These are phyloP conservation scores for Hexamita inflata DNA, from an alignment of 208 protist species.

Conservation along the genomic window DNA sequence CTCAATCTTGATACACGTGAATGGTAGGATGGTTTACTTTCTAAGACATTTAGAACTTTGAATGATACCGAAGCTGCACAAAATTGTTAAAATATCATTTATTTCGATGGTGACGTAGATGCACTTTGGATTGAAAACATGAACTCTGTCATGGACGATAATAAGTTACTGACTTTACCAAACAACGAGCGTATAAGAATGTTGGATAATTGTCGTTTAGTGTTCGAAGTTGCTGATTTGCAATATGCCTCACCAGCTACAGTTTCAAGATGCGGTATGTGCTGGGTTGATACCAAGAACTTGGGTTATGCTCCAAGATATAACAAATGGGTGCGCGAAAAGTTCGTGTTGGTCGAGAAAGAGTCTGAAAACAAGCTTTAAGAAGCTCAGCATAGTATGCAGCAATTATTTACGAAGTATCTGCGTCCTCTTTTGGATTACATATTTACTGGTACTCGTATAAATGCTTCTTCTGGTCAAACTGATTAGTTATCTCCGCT, in stretches of 20 bases:
- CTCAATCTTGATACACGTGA: constrained; percentile 88
- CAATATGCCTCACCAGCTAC: constrained; percentile 94
- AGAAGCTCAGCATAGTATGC: constrained; percentile 38
- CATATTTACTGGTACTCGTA: constrained; percentile 66
- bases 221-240: constrained; percentile 93
- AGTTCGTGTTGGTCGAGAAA: not conserved
- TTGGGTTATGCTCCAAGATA: constrained; percentile 55
- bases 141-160: constrained; percentile 99
- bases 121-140: constrained; percentile 97
- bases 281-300: constrained; percentile 83
- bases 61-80: constrained; percentile 54
- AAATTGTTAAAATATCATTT: not conserved
- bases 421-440: constrained; percentile 65
- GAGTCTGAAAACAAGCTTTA: constrained; percentile 67
- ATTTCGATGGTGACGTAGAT: constrained; percentile 97
- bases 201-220: constrained; percentile 65
- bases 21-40: constrained; percentile 94
- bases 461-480: constrained; percentile 4
- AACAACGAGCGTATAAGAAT: constrained; percentile 91
- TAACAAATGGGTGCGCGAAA: constrained; percentile 16
- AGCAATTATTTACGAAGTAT: constrained; percentile 72
- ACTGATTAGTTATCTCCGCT: constrained; percentile 49
- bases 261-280: constrained; percentile 92
- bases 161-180: constrained; percentile 91
- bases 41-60: constrained; percentile 86